Evolutionary conservation across 495 filamentous ascomycete genomes (phyloP), one percentile per base, ranked within the genome.

Genomic region (Xylaria castorea): DNA sequence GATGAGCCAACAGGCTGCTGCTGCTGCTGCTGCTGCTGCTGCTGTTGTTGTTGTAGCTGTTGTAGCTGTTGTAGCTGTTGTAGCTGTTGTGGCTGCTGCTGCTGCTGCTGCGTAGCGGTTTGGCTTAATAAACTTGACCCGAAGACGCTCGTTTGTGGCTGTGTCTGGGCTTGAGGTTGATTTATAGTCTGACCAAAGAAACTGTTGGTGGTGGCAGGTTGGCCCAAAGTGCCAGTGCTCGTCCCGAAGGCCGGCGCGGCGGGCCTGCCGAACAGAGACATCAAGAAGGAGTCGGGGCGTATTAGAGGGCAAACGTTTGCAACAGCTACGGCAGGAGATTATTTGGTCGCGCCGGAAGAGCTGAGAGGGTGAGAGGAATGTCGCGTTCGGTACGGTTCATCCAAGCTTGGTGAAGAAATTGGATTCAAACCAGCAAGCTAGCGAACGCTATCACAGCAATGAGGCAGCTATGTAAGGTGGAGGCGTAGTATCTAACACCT

Each of bases 251-350:
- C 63, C 46, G 78, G n/a, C 38, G 78, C 71, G 46, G 48, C 46
- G 12, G 78, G 78, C 75, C 71, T 55, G 9, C 74, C 73, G 36
- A 76, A 77, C n/a, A 80, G 34, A 22, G 78, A 77, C 75, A 78
- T 78, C 34, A 25, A 11, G 11, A 55, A 42, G 46, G 46, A 32
- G 1, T 64, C 2, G 8, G 14, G 14, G 58, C 48, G 46, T 70
- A n/a, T 51, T 1, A 6, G 22, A 63, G 8, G 18, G 5, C 1
- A 32, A 64, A 12, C 3, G 30, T 30, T 50, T 20, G 48, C 4
- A 36, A 55, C 27, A 40, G n/a, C 44, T 30, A 48, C 46, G 34
- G 22, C 34, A 16, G 22, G 30, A 40, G 58, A 18, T 22, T 34
- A 27, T 12, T 34, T 34, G 30, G 44, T 63, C 11, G 68, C 34